A percentile compares a stretch with the other conserved stretches of the same genome.
Conservation (phyloP, 108 stramenopile species). For the Cyclostephanos tholiformis region DNA sequence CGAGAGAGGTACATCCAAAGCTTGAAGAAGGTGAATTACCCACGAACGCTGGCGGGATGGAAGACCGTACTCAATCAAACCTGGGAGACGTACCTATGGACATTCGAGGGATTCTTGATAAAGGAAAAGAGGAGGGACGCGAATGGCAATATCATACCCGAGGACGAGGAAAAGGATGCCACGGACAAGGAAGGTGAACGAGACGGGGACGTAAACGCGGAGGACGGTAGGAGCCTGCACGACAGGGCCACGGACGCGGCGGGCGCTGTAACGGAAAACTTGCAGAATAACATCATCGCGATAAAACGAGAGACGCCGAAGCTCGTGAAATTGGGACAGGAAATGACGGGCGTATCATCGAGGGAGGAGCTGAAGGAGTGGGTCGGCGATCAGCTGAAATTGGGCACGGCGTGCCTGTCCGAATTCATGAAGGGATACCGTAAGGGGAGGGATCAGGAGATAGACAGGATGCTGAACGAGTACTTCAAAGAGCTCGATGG, state of each 20-base stretch:
- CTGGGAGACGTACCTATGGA: conserved; percentile 34
- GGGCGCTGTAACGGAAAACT: conserved; percentile 50
- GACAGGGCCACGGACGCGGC: conserved; percentile 36
- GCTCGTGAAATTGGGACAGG: conserved; percentile 55
- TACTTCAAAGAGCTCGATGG: conserved; percentile 74
- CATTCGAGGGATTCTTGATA: conserved; percentile 43
- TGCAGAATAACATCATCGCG: conserved; percentile 57
- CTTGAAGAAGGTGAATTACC: conserved; percentile 25
- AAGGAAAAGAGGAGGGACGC: conserved; percentile 38
- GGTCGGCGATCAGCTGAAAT: conserved; percentile 65
- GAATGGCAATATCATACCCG: conserved; percentile 36
- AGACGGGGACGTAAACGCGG: conserved; percentile 1
- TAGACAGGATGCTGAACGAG: conserved; percentile 80
- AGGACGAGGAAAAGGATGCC: conserved; percentile 7
- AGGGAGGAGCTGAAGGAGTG: conserved; percentile 65
- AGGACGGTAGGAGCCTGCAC: conserved; percentile 2
- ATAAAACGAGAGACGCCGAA: conserved; percentile 49
- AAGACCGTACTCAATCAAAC: conserved; percentile 14
- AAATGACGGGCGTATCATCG: conserved; percentile 65
- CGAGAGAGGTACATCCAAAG: conserved; percentile 22
- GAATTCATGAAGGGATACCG: conserved; percentile 90
- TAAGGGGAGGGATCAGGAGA: conserved; percentile 79
- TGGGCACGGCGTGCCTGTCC: conserved; percentile 64
- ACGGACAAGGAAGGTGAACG: conserved; percentile 16
- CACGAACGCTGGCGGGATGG: conserved; percentile 40